phyloP scores from a whole-genome alignment of 2,329 filamentous ascomycete species.

The Stagonosporopsis tanaceti region DNA sequence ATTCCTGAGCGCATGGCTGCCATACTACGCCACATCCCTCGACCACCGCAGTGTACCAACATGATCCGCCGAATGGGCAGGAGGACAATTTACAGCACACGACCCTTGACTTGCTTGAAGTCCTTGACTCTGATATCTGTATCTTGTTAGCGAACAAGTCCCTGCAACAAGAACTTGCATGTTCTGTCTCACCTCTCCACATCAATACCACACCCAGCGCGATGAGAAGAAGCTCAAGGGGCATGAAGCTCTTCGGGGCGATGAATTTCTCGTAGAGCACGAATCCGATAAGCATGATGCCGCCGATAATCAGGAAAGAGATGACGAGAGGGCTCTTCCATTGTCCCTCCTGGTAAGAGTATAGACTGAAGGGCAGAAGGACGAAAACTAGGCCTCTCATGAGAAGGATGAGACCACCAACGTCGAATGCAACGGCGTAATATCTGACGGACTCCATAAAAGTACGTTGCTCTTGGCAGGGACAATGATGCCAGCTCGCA shows the following conservation, averaged over 20 bases:
- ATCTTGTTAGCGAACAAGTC: not conserved
- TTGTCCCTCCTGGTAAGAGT: slow-evolving; percentile 33
- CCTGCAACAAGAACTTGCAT: not conserved
- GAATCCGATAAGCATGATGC: slow-evolving; percentile 47
- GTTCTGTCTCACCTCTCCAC: slow-evolving; percentile 35
- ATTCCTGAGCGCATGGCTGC: too few species aligned
- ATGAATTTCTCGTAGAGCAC: slow-evolving; percentile 50
- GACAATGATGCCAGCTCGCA: slow-evolving; percentile 59
- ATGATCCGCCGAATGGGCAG: not conserved
- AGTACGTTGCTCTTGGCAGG: slow-evolving; percentile 55
- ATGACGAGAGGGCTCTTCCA: slow-evolving; percentile 51
- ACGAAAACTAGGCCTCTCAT: slow-evolving; percentile 69
- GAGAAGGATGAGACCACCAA: slow-evolving; percentile 67
- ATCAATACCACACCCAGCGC: slow-evolving; percentile 54
- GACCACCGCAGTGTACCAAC: not conserved
- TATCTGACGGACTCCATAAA: slow-evolving; percentile 56
- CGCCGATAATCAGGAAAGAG: slow-evolving; percentile 49
- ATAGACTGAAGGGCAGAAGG: slow-evolving; percentile 71
- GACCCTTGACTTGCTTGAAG: slow-evolving; percentile 58
- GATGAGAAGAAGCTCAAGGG: slow-evolving; percentile 54
- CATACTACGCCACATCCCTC: not conserved
- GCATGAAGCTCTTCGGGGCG: slow-evolving; percentile 52
- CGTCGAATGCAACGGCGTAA: slow-evolving; percentile 70
- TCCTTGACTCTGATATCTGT: slow-evolving; percentile 55
- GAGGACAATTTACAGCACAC: slow-evolving; percentile 52